phyloP scores from a whole-genome alignment of 352 stramenopile species.

The Globisporangium splendens region DNA sequence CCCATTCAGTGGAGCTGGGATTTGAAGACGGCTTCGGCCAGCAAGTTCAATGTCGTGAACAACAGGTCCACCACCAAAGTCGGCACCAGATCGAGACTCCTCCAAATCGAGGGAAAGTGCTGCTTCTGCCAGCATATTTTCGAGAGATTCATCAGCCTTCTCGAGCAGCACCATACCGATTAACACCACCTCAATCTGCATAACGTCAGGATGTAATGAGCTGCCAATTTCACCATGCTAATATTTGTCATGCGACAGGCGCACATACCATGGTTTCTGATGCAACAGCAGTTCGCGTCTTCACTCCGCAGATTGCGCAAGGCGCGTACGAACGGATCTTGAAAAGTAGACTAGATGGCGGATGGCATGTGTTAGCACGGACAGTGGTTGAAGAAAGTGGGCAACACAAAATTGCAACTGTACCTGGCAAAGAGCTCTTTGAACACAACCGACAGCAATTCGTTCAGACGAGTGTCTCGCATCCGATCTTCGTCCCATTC shows the following conservation, averaged over 20 bases:
- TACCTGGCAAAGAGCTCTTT: conserved; percentile 85
- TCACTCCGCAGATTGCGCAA: conserved; percentile 80
- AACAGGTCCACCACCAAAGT: conserved; percentile 12
- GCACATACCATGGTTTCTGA: conserved; percentile 75
- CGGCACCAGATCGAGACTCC: conserved; percentile 14
- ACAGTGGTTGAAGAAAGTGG: too few species aligned
- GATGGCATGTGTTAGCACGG: too few species aligned
- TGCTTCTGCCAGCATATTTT: conserved; percentile 45
- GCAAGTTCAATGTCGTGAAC: conserved; percentile 42
- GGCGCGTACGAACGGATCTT: conserved; percentile 71
- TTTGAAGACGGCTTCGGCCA: conserved; percentile 31
- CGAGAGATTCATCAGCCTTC: conserved; percentile 44
- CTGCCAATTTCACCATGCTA: neutral
- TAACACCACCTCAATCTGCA: conserved; percentile 79
- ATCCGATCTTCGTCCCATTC: conserved; percentile 88
- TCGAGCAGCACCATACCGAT: conserved; percentile 78
- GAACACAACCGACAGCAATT: conserved; percentile 80
- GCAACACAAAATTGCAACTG: too few species aligned
- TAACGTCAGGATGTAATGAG: neutral
- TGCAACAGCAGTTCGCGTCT: conserved; percentile 65
- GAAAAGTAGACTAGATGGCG: conserved; percentile 52
- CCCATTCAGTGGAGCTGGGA: conserved; percentile 35
- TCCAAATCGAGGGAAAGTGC: conserved; percentile 37
- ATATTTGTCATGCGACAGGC: neutral
- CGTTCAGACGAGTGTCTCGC: conserved; percentile 80